A percentile compares a stretch with the other conserved stretches of the same genome.
These are phyloP conservation scores for Begonia peltatifolia DNA, from an alignment of 306 rosid genomes.

Conservation along the genomic window DNA sequence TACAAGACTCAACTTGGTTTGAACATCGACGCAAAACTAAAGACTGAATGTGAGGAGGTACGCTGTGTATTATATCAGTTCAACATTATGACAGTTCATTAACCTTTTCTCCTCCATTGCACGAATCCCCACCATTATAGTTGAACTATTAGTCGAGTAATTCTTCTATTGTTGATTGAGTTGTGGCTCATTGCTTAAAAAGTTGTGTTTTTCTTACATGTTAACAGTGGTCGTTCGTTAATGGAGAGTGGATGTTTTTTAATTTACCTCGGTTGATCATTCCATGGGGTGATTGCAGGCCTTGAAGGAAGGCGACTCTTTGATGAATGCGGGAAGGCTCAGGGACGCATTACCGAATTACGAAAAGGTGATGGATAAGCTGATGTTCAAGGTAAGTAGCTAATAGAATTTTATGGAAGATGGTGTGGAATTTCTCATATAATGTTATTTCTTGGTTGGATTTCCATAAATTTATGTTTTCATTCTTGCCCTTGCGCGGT, in stretches of 20 bases:
- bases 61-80: neutral
- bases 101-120: no score
- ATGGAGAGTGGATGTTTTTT: neutral
- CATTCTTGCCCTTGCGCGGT: no score
- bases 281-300: conserved; percentile 19
- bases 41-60: conserved; percentile 72
- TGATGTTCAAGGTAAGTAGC: conserved; percentile 46
- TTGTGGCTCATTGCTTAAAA: no score
- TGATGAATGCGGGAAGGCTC: conserved; percentile 60
- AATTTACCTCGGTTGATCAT: neutral
- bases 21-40: conserved; percentile 47
- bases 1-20: conserved; percentile 50
- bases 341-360: conserved; percentile 56
- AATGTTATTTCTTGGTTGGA: no score
- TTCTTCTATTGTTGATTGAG: no score
- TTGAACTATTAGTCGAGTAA: no score
- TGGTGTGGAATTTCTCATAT: no score
- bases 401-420: no score
- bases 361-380: conserved; percentile 55
- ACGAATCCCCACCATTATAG: no score
- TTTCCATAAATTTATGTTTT: no score
- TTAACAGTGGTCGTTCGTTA: neutral
- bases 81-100: no score
- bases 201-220: neutral
- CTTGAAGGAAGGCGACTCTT: conserved; percentile 58